Evolutionary conservation across 148 eudicot species (phyloP).

Genomic region (Linanthus parryae): DNA sequence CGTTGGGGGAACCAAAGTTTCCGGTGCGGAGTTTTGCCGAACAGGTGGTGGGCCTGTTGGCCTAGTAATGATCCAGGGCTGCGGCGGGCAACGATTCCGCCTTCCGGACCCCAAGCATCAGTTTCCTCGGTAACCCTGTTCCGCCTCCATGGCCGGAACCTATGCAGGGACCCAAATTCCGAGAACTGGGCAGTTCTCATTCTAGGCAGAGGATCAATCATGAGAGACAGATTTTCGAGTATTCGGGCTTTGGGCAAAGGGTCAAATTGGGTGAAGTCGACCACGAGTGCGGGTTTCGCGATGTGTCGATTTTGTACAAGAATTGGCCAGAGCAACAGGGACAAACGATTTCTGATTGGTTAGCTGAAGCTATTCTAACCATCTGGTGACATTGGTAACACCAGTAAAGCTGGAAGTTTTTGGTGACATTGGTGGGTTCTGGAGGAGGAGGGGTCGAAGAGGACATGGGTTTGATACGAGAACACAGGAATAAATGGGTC

Average conservation of each 20-base stretch:
- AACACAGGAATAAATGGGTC: too few relatives aligned
- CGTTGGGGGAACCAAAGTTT: slow-evolving; percentile 29
- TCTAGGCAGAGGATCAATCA: slow-evolving; percentile 51
- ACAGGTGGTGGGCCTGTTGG: slow-evolving; percentile 14
- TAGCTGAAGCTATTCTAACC: slow-evolving; percentile 40
- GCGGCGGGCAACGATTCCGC: slow-evolving; percentile 19
- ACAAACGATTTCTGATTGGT: slow-evolving; percentile 43
- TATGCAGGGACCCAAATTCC: slow-evolving; percentile 1
- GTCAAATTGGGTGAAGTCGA: slow-evolving; percentile 44
- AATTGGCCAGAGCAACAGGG: slow-evolving; percentile 80
- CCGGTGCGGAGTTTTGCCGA: slow-evolving; percentile 9
- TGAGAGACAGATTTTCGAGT: slow-evolving; percentile 59
- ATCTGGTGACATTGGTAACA: slow-evolving; percentile 74
- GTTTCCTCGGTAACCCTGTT: slow-evolving; percentile 8
- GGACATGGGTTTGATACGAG: too few relatives aligned
- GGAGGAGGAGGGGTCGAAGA: too few relatives aligned
- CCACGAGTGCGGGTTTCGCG: slow-evolving; percentile 30
- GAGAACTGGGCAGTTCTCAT: neutral
- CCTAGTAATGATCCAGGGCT: slow-evolving; percentile 29
- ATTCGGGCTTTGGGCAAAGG: slow-evolving; percentile 63
- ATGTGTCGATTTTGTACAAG: slow-evolving; percentile 40
- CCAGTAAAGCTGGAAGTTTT: slow-evolving; percentile 55
- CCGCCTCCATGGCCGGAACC: slow-evolving; percentile 22
- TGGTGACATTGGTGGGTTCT: slow-evolving; percentile 10
- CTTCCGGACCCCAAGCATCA: slow-evolving; percentile 36